A percentile compares a stretch with the other conserved stretches of the same genome.
Evolutionary conservation across 164 flowering plant genomes (phyloP).

Genomic region (Saururus chinensis): DNA sequence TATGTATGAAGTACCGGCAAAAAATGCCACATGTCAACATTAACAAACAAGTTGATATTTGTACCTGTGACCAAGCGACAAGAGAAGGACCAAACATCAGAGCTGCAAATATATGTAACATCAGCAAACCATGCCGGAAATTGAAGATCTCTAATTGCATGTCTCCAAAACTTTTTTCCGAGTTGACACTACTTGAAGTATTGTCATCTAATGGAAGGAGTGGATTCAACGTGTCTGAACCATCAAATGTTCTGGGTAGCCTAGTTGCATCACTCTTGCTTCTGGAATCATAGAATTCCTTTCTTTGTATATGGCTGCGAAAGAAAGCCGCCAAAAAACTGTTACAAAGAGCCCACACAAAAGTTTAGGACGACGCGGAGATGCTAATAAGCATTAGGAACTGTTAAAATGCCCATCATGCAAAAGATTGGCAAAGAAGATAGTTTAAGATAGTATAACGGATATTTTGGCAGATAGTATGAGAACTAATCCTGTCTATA

Average conservation of each 20-base stretch:
- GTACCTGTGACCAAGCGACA: constrained; percentile 86
- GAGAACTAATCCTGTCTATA: no score
- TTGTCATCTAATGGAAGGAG: constrained; percentile 30
- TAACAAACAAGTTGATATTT: constrained; percentile 34
- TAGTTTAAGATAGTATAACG: background rate
- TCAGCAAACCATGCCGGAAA: constrained; percentile 69
- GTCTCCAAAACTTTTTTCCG: constrained; percentile 54
- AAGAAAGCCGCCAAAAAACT: constrained; percentile 83
- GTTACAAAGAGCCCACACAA: constrained; percentile 29
- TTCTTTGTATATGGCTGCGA: constrained; percentile 52
- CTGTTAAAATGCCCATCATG: background rate
- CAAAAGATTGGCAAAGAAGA: background rate
- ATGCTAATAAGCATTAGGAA: constrained; percentile 2
- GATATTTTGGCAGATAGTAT: no score
- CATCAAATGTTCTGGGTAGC: constrained; percentile 13
- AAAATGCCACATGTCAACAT: background rate
- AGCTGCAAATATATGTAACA: constrained; percentile 60
- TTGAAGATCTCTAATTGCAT: constrained; percentile 80
- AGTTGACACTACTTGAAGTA: constrained; percentile 34
- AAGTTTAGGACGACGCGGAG: constrained; percentile 12
- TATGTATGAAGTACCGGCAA: background rate
- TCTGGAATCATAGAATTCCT: constrained; percentile 30
- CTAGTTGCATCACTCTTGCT: constrained; percentile 14
- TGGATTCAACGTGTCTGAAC: constrained; percentile 12
- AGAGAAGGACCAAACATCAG: constrained; percentile 87